phyloP scores from a whole-genome alignment of 345 rosid genomes.

The Heritiera fomes region DNA sequence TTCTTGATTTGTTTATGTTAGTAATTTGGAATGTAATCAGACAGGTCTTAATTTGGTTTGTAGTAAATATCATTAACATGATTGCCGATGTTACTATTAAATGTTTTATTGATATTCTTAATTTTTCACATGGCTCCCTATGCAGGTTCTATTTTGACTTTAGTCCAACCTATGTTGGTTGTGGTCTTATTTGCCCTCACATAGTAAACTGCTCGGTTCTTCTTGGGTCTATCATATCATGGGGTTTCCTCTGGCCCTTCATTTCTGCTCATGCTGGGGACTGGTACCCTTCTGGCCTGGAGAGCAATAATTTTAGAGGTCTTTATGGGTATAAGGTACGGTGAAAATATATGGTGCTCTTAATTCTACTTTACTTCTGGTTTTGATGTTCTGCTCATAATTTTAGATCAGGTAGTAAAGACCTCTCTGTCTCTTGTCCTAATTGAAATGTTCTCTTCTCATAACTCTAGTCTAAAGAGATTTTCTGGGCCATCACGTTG shows the following conservation, averaged over 20 bases:
- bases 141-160: conserved; percentile 92
- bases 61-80: not conserved
- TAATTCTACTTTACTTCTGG: not conserved
- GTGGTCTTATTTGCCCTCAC: conserved; percentile 95
- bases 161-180: conserved; percentile 94
- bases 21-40: not conserved
- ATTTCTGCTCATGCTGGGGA: conserved; percentile 71
- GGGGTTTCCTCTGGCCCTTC: conserved; percentile 92
- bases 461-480: conserved; percentile 12
- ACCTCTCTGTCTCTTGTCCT: not conserved
- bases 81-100: not conserved
- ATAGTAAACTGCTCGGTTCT: conserved; percentile 85
- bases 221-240: conserved; percentile 80
- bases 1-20: no score
- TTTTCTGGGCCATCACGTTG: not conserved
- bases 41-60: not conserved
- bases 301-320: conserved; percentile 81
- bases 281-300: conserved; percentile 89
- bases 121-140: conserved; percentile 12
- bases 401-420: no score
- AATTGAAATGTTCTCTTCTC: not conserved
- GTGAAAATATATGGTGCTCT: not conserved
- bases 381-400: not conserved
- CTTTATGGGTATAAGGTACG: conserved; percentile 91
- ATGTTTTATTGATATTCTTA: not conserved